Evolutionary conservation across 352 stramenopile genomes (phyloP).

Genomic region (Phytophthora fragariaefolia): DNA sequence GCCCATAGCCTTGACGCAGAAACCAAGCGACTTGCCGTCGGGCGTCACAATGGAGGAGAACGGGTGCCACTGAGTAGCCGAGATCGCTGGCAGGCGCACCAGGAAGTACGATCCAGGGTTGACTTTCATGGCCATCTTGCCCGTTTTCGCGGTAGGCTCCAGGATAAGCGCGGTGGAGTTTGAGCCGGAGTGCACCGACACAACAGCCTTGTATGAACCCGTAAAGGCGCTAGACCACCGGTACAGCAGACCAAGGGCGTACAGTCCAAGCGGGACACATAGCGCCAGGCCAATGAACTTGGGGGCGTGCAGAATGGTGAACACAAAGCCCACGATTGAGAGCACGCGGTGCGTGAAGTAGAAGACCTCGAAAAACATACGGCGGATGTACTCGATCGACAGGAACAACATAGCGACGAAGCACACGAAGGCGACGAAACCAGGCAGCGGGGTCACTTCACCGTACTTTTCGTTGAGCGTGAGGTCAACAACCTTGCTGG

Average conservation of each 20-base stretch:
- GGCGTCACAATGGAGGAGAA: constrained; percentile 83
- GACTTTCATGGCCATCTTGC: constrained; percentile 62
- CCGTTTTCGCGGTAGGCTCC: constrained; percentile 57
- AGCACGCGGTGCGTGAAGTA: constrained; percentile 80
- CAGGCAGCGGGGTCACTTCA: constrained; percentile 61
- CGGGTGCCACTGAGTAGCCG: constrained; percentile 73
- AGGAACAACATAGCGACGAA: constrained; percentile 63
- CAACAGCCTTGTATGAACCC: constrained; percentile 50
- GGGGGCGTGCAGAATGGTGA: constrained; percentile 70
- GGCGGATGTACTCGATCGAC: constrained; percentile 70
- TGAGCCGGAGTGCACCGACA: constrained; percentile 45
- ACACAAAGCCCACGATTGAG: constrained; percentile 77
- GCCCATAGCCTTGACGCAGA: constrained; percentile 71
- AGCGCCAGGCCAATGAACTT: constrained; percentile 67
- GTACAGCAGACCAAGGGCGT: constrained; percentile 58
- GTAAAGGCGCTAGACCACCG: constrained; percentile 63
- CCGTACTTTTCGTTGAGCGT: constrained; percentile 57
- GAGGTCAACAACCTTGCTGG: constrained; percentile 47
- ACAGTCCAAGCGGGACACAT: constrained; percentile 66
- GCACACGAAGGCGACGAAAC: constrained; percentile 66
- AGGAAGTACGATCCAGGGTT: constrained; percentile 80
- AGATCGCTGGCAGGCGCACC: constrained; percentile 73
- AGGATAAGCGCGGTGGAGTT: constrained; percentile 67
- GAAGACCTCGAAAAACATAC: constrained; percentile 76
- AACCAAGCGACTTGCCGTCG: constrained; percentile 80